A percentile compares a stretch with the other conserved stretches of the same genome.
Evolutionary conservation across 352 stramenopile species (phyloP).

Genomic region (Phytophthora meadii): DNA sequence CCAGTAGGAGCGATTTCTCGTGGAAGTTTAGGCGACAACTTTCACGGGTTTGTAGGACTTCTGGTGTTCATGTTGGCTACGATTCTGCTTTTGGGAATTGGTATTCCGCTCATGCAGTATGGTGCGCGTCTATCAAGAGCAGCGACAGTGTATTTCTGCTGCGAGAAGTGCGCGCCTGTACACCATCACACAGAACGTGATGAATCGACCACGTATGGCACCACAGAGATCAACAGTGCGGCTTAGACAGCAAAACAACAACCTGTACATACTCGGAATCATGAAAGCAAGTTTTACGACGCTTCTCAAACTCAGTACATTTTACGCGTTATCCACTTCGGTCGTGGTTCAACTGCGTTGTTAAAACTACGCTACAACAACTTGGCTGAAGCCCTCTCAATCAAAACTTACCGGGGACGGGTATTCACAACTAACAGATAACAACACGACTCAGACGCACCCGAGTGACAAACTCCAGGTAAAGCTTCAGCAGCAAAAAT

Average conservation of each 20-base stretch:
- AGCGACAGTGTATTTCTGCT: slow-evolving; percentile 74
- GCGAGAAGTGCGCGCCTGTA: slow-evolving; percentile 57
- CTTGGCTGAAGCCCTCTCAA: not conserved
- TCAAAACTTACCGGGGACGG: slow-evolving; percentile 11
- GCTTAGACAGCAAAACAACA: slow-evolving; percentile 3
- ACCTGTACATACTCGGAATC: slow-evolving; percentile 1
- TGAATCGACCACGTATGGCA: slow-evolving; percentile 42
- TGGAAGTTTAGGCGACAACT: slow-evolving; percentile 49
- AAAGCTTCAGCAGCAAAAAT: slow-evolving; percentile 4
- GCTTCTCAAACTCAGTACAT: slow-evolving; percentile 16
- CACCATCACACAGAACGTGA: slow-evolving; percentile 48
- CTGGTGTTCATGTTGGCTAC: slow-evolving; percentile 58
- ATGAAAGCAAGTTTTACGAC: not conserved
- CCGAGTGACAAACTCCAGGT: slow-evolving; percentile 1
- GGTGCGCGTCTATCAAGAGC: slow-evolving; percentile 45
- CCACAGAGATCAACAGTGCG: slow-evolving; percentile 26
- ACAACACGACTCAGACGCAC: slow-evolving; percentile 16
- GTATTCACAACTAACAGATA: slow-evolving; percentile 14
- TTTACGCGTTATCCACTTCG: slow-evolving; percentile 24
- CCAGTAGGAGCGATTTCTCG: slow-evolving; percentile 46
- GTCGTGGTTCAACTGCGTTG: slow-evolving; percentile 15
- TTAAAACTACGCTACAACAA: slow-evolving; percentile 7
- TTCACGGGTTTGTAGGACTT: slow-evolving; percentile 44
- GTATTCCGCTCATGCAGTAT: slow-evolving; percentile 65
- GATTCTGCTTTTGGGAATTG: slow-evolving; percentile 53